Percentiles rank a stretch among this genome's conserved stretches.
These are phyloP conservation scores for Solanum pinnatisectum DNA, from an alignment of 257 asterid genomes.

Conservation along the genomic window DNA sequence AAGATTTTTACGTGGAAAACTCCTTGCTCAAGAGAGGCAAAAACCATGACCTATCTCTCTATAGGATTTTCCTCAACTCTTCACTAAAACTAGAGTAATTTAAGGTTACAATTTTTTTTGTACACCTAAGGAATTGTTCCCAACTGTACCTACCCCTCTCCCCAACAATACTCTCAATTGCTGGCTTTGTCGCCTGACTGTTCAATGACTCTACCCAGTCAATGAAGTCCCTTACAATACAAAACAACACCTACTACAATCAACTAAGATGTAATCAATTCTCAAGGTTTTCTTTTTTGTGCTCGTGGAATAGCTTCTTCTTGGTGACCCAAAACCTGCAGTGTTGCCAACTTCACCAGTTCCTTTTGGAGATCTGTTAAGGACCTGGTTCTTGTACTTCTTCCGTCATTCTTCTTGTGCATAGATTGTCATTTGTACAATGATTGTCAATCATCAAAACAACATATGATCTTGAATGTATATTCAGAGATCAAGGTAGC, in stretches of 20 bases:
- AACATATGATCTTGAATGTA: background rate
- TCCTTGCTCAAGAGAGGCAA: background rate
- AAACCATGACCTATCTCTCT: background rate
- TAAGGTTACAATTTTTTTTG: background rate
- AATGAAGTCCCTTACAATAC: background rate
- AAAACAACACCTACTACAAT: background rate
- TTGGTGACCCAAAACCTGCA: background rate
- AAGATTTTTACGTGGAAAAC: background rate
- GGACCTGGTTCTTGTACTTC: background rate
- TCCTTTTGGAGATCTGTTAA: background rate
- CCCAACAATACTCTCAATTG: background rate
- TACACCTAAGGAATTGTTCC: background rate
- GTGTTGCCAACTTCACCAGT: background rate
- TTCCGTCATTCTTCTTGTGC: background rate
- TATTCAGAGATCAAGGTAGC: background rate
- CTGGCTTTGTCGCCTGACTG: background rate
- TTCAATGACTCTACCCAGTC: background rate
- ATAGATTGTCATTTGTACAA: background rate
- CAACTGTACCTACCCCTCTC: background rate
- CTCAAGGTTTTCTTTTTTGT: background rate
- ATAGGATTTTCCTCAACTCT: background rate
- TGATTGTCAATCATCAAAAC: background rate
- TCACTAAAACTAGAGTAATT: background rate
- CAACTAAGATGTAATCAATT: background rate
- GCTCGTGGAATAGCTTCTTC: background rate